These are phyloP conservation scores for Trichophyton verrucosum DNA, from an alignment of 2,329 filamentous ascomycete genomes.

Conservation along the genomic window DNA sequence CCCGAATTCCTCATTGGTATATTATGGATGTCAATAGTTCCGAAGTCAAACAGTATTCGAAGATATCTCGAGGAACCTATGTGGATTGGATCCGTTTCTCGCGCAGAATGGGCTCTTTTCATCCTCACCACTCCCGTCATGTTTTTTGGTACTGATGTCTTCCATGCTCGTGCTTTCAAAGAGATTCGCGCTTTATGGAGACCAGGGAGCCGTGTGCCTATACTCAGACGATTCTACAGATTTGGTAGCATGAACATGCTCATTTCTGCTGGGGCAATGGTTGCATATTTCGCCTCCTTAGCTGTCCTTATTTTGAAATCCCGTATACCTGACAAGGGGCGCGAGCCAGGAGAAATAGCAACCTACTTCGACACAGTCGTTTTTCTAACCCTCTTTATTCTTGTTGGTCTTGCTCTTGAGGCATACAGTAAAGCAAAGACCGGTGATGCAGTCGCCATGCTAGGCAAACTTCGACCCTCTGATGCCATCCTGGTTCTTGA, in stretches of 20 bases:
- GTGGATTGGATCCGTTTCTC: constrained; percentile 56
- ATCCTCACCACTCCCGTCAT: constrained; percentile 76
- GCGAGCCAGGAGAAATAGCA: constrained; percentile 42
- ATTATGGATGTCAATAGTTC: constrained; percentile 75
- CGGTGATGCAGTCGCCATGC: constrained; percentile 68
- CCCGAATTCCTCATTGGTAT: constrained; percentile 81
- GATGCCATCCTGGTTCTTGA: constrained; percentile 55
- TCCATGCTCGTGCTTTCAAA: constrained; percentile 66
- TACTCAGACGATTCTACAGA: constrained; percentile 68
- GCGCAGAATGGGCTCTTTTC: constrained; percentile 67
- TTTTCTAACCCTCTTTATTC: constrained; percentile 78
- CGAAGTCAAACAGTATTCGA: constrained; percentile 45
- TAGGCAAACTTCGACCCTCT: constrained; percentile 64
- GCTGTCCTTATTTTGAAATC: constrained; percentile 57
- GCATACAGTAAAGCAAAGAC: constrained; percentile 86
- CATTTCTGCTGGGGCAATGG: constrained; percentile 74
- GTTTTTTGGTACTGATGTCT: constrained; percentile 73
- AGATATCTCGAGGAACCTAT: constrained; percentile 59
- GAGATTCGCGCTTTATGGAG: constrained; percentile 70
- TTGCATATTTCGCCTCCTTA: constrained; percentile 75
- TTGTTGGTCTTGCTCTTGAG: constrained; percentile 51
- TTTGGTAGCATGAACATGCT: constrained; percentile 96
- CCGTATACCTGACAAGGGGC: constrained; percentile 21
- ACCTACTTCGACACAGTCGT: constrained; percentile 87
- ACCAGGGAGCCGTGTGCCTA: constrained; percentile 56